Evolutionary conservation across 108 stramenopile species (phyloP).

Genomic region (Bacterosira constricta): DNA sequence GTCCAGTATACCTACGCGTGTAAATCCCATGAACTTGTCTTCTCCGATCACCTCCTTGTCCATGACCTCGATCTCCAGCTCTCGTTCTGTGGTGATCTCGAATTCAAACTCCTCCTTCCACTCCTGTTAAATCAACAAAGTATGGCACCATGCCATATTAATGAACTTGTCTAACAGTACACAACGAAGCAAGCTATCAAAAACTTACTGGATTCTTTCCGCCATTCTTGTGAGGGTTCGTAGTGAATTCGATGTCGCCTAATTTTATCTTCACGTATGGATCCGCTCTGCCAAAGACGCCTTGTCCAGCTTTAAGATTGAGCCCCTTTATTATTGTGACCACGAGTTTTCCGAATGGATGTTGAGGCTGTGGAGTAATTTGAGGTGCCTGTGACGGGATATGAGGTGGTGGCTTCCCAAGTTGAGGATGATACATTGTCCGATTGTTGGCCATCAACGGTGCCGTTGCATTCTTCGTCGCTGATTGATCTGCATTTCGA

Average conservation of each 20-base stretch:
- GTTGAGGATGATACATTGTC: constrained; percentile 5
- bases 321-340: constrained; percentile 69
- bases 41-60: constrained; percentile 81
- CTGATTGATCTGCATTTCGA: not conserved
- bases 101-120: constrained; percentile 87
- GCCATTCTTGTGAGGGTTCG: constrained; percentile 63
- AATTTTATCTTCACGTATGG: constrained; percentile 75
- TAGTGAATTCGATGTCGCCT: constrained; percentile 54
- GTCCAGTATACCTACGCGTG: constrained; percentile 78
- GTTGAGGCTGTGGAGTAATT: constrained; percentile 26
- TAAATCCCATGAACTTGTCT: constrained; percentile 85
- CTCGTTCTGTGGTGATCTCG: constrained; percentile 82
- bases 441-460: constrained; percentile 14
- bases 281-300: constrained; percentile 81
- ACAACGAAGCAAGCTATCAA: not conserved
- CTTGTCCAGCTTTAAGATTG: constrained; percentile 80
- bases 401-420: constrained; percentile 50
- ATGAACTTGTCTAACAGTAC: not conserved
- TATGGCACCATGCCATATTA: not conserved
- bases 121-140: constrained; percentile 11
- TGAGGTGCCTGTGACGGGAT: constrained; percentile 47
- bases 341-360: constrained; percentile 61
- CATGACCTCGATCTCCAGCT: constrained; percentile 66
- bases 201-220: constrained; percentile 74
- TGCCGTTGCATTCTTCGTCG: not conserved